Base-by-base conservation (phyloP, 345 rosid species). In the Populus ilicifolia region DNA sequence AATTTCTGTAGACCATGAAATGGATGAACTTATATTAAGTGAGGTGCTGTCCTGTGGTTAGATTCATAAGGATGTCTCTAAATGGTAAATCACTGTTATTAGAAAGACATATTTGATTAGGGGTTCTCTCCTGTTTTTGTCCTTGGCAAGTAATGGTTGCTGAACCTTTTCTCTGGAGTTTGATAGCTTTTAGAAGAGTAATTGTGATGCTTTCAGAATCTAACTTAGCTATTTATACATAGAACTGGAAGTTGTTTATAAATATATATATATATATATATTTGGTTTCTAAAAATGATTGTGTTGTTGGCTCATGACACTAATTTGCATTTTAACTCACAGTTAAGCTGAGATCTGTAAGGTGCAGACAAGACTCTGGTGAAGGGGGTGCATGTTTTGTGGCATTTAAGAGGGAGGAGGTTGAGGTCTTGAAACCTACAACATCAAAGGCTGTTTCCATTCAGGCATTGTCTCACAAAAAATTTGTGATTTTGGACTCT, bases 401-500 rank as follows among this genome's bases (percentile, higher is more conserved):
- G 76, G 72, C 84, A 61, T 85, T 91, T 80, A 77, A 82, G 81
- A 79, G 76, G 3, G 73, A 82, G 74, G 87, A 80, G 65, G 77
- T 38, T 66, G 72, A 78, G 64, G 82, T 73, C 50, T 33, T 43
- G 62, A 83, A 84, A 75, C 78, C 87, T 85, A 69, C 43, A 6
- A 78, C 85, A 33, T 35, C 77, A 72, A 93, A 87, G 85, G 90
- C 88, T 13, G 77, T 87, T 80, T 89, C 89, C 35, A 85, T 91
- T 77, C 89, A 88, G 76, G 88, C 89, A 64, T 66, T 91, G 67
- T 90, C 92, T 64, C 69, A 85, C 35, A 87, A 83, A 65, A 88
- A 80, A 75, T 88, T 90, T 75, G 46, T 93, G 77, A 78, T 91
- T 72, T 86, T 91, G 88, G 90, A 90, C 81, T 85, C 92, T 78